Conservation (phyloP, 1,284 basidiomycete genomes). For the Ganoderma sinense region DNA sequence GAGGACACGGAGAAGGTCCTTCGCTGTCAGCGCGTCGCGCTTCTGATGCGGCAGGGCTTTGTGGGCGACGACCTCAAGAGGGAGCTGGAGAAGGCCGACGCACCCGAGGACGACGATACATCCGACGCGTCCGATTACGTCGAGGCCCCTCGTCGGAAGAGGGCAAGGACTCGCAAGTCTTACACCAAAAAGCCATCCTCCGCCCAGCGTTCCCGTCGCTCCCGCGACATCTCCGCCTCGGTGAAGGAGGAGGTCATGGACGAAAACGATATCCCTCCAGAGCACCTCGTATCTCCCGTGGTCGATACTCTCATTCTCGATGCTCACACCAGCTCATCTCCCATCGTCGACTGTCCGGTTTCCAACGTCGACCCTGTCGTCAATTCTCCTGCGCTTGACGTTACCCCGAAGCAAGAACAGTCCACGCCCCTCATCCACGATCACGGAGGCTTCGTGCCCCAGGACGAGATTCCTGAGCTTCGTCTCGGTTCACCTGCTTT, state of each 20-base stretch:
- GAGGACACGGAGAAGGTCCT: slow-evolving; percentile 41
- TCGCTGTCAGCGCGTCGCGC: slow-evolving; percentile 52
- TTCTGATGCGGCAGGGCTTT: slow-evolving; percentile 50
- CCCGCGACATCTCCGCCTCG: not conserved
- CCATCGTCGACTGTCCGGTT: not conserved
- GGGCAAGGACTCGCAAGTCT: slow-evolving; percentile 7
- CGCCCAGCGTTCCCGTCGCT: slow-evolving; percentile 6
- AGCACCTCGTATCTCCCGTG: not conserved
- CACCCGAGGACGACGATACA: slow-evolving; percentile 9
- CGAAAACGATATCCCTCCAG: not conserved
- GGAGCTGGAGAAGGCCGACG: slow-evolving; percentile 35
- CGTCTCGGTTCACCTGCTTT: slow-evolving; percentile 36
- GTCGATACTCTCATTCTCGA: not conserved
- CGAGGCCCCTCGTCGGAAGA: slow-evolving; percentile 13
- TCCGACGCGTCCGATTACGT: slow-evolving; percentile 23
- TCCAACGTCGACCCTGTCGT: no score
- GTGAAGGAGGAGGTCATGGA: slow-evolving; percentile 10
- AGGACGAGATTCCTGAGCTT: slow-evolving; percentile 48
- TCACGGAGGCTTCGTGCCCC: slow-evolving; percentile 44
- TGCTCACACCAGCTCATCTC: not conserved
- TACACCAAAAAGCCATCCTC: slow-evolving; percentile 10
- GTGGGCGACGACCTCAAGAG: slow-evolving; percentile 45
- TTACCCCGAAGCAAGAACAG: not conserved
- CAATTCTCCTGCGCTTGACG: not conserved
- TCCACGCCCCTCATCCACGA: not conserved